Evolutionary conservation across 2,329 filamentous ascomycete genomes (phyloP).

Genomic region (Basipetospora chlamydospora): DNA sequence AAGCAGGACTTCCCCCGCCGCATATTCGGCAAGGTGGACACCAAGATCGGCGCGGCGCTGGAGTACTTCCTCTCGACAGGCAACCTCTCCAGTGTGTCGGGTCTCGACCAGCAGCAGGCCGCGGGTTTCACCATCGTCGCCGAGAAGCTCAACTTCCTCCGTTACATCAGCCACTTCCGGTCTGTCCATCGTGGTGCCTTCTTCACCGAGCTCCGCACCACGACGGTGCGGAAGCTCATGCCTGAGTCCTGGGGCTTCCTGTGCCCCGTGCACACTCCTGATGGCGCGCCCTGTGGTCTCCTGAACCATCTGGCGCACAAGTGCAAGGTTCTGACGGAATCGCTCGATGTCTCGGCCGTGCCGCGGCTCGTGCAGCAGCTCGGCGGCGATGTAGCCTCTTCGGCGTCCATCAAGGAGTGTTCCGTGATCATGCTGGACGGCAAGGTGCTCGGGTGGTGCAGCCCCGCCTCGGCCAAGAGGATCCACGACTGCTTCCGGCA

Average conservation of each 20-base stretch:
- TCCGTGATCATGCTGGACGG: conserved; percentile 86
- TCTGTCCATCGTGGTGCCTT: conserved; percentile 99
- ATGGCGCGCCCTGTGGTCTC: conserved; percentile 94
- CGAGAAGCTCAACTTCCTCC: conserved; percentile 97
- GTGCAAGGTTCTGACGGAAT: conserved; percentile 94
- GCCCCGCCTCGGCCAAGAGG: conserved; percentile 63
- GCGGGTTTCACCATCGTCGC: conserved; percentile 94
- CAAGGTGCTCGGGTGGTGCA: conserved; percentile 77
- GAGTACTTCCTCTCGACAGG: conserved; percentile 96
- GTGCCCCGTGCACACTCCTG: conserved; percentile 90
- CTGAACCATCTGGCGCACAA: conserved; percentile 97
- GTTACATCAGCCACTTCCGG: conserved; percentile 97
- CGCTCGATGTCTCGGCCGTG: conserved; percentile 81
- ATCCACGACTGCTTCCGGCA: conserved; percentile 80
- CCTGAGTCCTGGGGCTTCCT: conserved; percentile 98
- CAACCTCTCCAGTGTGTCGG: conserved; percentile 80
- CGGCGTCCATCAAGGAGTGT: conserved; percentile 67
- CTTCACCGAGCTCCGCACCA: conserved; percentile 95
- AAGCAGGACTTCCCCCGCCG: conserved; percentile 62
- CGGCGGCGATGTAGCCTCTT: conserved; percentile 71
- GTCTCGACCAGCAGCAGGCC: conserved; percentile 84
- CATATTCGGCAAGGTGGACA: conserved; percentile 69
- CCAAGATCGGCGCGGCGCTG: conserved; percentile 72
- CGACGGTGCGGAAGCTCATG: conserved; percentile 92
- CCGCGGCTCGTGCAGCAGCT: conserved; percentile 89